A percentile compares a stretch with the other conserved stretches of the same genome.
Conservation (phyloP, 2,329 filamentous ascomycete genomes). For the Parastagonospora avenae region DNA sequence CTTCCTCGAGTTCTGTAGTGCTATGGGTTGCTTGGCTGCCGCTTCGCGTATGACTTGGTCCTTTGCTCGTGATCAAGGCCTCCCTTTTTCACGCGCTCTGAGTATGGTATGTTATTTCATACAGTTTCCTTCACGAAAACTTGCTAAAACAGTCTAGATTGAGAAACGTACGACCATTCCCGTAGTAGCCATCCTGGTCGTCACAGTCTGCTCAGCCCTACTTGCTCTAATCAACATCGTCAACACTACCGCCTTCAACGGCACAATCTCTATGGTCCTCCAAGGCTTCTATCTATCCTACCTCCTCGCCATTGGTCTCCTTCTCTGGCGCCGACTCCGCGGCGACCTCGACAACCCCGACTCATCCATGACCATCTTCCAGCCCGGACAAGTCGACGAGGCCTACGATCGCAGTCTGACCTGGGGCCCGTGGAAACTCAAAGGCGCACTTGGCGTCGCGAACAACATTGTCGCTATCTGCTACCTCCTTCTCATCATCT, state of each 20-base stretch:
- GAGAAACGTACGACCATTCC: slow-evolving; percentile 48
- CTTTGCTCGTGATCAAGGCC: slow-evolving; percentile 51
- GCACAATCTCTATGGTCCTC: slow-evolving; percentile 42
- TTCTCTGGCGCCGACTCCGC: slow-evolving; percentile 43
- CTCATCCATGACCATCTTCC: slow-evolving; percentile 29
- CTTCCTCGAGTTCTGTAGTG: slow-evolving; percentile 48
- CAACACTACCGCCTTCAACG: slow-evolving; percentile 47
- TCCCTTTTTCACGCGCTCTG: slow-evolving; percentile 44
- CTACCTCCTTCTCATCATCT: slow-evolving; percentile 40
- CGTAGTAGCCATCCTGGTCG: slow-evolving; percentile 54
- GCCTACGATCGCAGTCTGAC: slow-evolving; percentile 25
- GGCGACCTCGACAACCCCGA: slow-evolving; percentile 35
- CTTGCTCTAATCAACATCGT: slow-evolving; percentile 60
- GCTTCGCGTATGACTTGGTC: slow-evolving; percentile 52
- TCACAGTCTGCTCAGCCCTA: slow-evolving; percentile 51
- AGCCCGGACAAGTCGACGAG: slow-evolving; percentile 24
- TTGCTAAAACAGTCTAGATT: slow-evolving; percentile 28
- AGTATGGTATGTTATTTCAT: slow-evolving; percentile 29
- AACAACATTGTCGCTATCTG: slow-evolving; percentile 42
- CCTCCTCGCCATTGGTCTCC: slow-evolving; percentile 36
- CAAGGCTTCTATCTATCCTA: slow-evolving; percentile 47
- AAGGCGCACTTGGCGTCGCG: slow-evolving; percentile 30
- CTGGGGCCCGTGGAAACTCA: slow-evolving; percentile 45
- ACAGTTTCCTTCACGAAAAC: too few species aligned
- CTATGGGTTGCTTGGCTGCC: slow-evolving; percentile 49